Base-by-base conservation (phyloP, 176 grass and related monocot genomes). In the Olyra latifolia region DNA sequence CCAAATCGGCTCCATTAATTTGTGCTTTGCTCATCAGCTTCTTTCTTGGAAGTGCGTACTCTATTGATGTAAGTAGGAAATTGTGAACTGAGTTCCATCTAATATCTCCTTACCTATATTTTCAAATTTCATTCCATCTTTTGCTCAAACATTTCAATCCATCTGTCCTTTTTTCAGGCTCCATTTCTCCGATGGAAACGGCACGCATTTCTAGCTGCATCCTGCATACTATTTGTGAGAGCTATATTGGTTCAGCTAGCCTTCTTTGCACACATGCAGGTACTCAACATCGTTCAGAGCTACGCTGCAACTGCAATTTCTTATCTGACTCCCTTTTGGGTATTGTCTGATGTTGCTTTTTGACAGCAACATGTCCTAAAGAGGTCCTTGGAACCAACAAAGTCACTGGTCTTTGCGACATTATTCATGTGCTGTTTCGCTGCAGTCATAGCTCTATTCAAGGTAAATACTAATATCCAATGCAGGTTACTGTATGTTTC, bases 231-330 rank as follows among this genome's bases (percentile, higher is more conserved):
- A 0, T 87, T 87, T 71, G 89, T 92, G 68, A 92, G 92, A 52
- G 95, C 95, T 70, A 71, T 98, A 43, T 63, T 92, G 60, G 88
- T 98, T 61, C 92, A 92, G 54, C 57, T 92, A 69, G 92, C 92
- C 5, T 98, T 98, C 61, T 98, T 92, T 89, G 67, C 84, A 44
- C 95, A 98, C 66, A 98, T 98, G 77, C 95, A 98, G 92, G 92
- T 98, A 83, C 8, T 25, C 4, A 82, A 49, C 32, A 64, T 12
- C 84, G 19, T 17, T 19, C 54, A 84, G 20, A 63, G 62, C 16
- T 55, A n/a, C 39, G 29, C 17, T 55, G 5, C 40, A 80, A 35
- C 17, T 54, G n/a, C 0, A 74, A 78, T 20, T 81, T 24, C 5
- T 25, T 80, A 17, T 72, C 83, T 49, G 23, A 48, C 20, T 55